These are phyloP conservation scores for Chlamydomonas reinhardtii DNA, from an alignment of 163 green algal genomes.

Conservation along the genomic window DNA sequence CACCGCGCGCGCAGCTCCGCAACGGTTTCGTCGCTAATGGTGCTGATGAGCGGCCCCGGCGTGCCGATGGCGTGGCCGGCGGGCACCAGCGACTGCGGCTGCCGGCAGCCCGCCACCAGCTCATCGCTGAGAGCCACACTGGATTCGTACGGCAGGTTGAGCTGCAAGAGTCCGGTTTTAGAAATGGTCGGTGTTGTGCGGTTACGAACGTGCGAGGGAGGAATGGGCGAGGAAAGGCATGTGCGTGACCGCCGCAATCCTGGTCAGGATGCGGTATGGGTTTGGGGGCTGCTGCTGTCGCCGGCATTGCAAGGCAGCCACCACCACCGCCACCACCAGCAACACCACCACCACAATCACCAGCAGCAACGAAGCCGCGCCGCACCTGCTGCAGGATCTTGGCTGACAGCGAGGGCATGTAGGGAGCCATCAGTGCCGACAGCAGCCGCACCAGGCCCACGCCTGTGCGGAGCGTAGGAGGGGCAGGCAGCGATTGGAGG, in stretches of 20 bases:
- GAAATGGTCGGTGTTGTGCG: too few relatives aligned
- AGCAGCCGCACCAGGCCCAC: constrained; percentile 89
- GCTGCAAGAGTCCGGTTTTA: neutral
- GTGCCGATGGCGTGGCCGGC: constrained; percentile 84
- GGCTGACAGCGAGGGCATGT: constrained; percentile 86
- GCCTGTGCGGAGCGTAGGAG: constrained; percentile 42
- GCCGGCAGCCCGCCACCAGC: constrained; percentile 56
- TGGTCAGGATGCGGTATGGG: too few relatives aligned
- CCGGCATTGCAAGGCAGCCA: too few relatives aligned
- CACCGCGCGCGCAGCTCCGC: constrained; percentile 68
- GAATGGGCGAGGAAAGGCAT: too few relatives aligned
- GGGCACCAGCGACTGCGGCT: constrained; percentile 63
- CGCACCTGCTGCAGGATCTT: constrained; percentile 81
- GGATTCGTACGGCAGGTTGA: constrained; percentile 45
- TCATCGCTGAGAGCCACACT: constrained; percentile 71
- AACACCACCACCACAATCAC: too few relatives aligned
- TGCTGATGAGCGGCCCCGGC: constrained; percentile 85
- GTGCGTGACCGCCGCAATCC: too few relatives aligned
- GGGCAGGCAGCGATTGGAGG: neutral
- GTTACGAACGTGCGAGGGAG: too few relatives aligned
- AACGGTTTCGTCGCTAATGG: constrained; percentile 89
- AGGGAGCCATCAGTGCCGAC: constrained; percentile 89
- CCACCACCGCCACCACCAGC: too few relatives aligned
- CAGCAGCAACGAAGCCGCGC: too few relatives aligned
- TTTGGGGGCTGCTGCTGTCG: too few relatives aligned